phyloP scores from a whole-genome alignment of 192 early-diverging fungal species.

The Physocladia obscura region DNA sequence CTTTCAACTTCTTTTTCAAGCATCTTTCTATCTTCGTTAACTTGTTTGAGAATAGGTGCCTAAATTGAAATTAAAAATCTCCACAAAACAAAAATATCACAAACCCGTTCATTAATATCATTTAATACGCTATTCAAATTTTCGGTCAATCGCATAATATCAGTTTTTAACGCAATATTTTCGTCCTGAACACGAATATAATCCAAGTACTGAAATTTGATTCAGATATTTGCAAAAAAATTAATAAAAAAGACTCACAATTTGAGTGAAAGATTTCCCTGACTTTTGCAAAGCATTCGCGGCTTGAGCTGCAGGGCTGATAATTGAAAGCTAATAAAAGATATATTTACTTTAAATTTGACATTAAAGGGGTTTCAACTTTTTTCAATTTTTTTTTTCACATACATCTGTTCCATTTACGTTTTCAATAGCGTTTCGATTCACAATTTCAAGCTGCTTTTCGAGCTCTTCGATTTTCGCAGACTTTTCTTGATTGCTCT shows the following conservation, averaged over 20 bases:
- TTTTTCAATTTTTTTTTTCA: no score
- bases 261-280: conserved; percentile 33
- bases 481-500: background rate
- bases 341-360: no score
- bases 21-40: conserved; percentile 16
- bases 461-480: conserved; percentile 12
- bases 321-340: background rate
- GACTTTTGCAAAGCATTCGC: conserved; percentile 25
- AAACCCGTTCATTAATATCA: conserved; percentile 30
- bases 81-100: background rate
- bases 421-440: background rate
- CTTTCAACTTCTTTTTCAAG: conserved; percentile 22
- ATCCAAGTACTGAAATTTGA: conserved; percentile 19
- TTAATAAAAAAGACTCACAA: conserved; percentile 12
- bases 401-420: background rate
- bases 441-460: conserved; percentile 1
- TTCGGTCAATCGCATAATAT: conserved; percentile 8
- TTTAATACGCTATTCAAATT: conserved; percentile 18
- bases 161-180: background rate
- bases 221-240: background rate
- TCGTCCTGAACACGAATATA: conserved; percentile 25
- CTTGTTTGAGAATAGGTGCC: conserved; percentile 27
- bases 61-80: conserved; percentile 4
- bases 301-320: conserved; percentile 32
- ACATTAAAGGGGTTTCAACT: no score